Conservation (phyloP, 305 asterid species). For the Rubia tinctorum region DNA sequence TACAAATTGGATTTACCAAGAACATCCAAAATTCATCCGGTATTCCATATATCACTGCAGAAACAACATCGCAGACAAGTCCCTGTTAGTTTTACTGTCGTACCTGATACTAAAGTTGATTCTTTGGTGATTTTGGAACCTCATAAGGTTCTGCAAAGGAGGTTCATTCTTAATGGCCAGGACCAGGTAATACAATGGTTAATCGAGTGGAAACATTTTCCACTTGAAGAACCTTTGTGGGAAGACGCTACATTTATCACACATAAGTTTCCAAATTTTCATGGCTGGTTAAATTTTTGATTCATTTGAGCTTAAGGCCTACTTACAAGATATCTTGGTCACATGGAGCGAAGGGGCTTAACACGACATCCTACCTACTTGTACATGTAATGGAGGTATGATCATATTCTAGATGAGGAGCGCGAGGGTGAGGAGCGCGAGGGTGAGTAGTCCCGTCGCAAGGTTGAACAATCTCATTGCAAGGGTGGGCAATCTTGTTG, state of each 20-base stretch:
- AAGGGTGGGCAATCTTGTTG: too few relatives aligned
- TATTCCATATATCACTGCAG: not conserved
- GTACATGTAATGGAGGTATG: too few relatives aligned
- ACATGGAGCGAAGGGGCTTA: too few relatives aligned
- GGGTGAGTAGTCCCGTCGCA: too few relatives aligned
- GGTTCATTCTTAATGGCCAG: not conserved
- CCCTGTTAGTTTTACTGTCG: not conserved
- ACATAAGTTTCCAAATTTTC: not conserved
- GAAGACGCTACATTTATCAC: not conserved
- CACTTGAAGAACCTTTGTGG: not conserved
- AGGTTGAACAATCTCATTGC: too few relatives aligned
- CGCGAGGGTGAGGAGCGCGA: too few relatives aligned
- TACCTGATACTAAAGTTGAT: not conserved
- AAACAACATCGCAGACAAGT: not conserved
- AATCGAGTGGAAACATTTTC: too few relatives aligned
- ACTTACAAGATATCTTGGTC: too few relatives aligned
- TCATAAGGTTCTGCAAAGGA: not conserved
- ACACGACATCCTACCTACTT: too few relatives aligned
- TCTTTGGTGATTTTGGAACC: not conserved
- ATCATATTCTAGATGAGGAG: too few relatives aligned
- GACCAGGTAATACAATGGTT: not conserved
- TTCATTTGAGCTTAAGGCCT: not conserved
- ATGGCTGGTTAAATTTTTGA: too few relatives aligned
- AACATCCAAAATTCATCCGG: not conserved
- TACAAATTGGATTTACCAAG: not conserved